A percentile compares a stretch with the other conserved stretches of the same genome.
Conservation (phyloP, 306 rosid species). For the Vigna unguiculata region DNA sequence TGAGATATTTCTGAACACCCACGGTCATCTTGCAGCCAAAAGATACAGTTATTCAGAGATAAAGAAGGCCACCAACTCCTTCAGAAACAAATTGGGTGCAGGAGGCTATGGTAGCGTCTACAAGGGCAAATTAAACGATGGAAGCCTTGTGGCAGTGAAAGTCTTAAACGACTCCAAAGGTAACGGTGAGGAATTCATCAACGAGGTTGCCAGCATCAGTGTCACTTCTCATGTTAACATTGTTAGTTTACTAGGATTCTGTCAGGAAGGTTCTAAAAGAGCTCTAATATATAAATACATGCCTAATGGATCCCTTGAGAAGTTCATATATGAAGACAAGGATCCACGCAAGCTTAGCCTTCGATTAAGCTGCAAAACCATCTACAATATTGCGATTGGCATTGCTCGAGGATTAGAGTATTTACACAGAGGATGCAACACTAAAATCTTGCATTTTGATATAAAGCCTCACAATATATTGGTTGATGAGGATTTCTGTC, state of each 20-base stretch:
- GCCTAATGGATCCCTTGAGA: background rate
- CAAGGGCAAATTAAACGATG: background rate
- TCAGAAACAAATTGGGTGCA: background rate
- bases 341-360: too few species aligned
- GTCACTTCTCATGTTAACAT: background rate
- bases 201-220: background rate
- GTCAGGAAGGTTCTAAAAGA: background rate
- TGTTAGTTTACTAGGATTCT: background rate
- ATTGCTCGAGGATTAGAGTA: constrained; percentile 57
- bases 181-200: background rate
- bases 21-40: background rate
- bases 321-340: background rate
- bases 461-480: constrained; percentile 58
- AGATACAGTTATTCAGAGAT: background rate
- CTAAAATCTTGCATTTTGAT: constrained; percentile 55
- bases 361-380: too few species aligned
- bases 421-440: constrained; percentile 50
- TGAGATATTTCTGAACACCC: background rate
- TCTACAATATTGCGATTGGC: constrained; percentile 48
- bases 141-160: background rate
- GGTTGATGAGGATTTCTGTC: constrained; percentile 38
- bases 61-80: background rate
- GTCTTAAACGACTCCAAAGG: background rate
- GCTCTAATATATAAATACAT: background rate
- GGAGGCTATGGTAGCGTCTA: background rate